Evolutionary conservation across 2,329 filamentous ascomycete species (phyloP), one percentile per base, ranked within the genome.

Genomic region (Fusarium stilboides): DNA sequence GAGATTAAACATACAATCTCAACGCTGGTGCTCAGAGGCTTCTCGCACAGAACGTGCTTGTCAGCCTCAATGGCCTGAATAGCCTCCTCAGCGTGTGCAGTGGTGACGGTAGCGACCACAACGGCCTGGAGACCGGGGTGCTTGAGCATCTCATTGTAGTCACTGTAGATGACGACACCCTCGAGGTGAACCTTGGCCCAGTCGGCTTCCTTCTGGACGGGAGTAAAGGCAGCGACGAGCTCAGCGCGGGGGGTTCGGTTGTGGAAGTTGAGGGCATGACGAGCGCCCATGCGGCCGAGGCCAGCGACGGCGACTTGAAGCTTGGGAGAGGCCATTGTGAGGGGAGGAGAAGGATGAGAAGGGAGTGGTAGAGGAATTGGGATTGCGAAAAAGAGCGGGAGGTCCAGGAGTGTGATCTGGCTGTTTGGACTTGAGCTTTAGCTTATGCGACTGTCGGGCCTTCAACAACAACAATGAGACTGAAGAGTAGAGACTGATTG

Each of bases 1-100:
- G 8, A 17, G 12, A 10, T 1, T 1, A 15, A 14, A 55, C 85
- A 73, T 78, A 89, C 88, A 51, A 89, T 80, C 68, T 89, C 87
- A 17, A 89, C 72, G 33, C 71, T 74, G 15, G 72, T 74, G 34
- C 72, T 74, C 1, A 74, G 65, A 34, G 72, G 72, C 47, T 74
- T 74, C 57, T 74, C 72, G 53, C 72, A 74, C 22, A 74, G 64
- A 34, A 75, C 71, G 47, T 74, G 72, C 64, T 74, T 75, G 17
- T 70, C 67, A 10, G 72, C 69, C 46, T 72, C 72, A 15, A 74
- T 75, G 17, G 72, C 72, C 42, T 74, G 69, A n/a, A 74, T 75
- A 10, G 72, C 69, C 47, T 74, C 70, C 46, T 74, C 71, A 8
- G 72, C 72, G 44, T 74, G 72, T 9, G 67, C 72, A 7, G 72